Evolutionary conservation across 1,284 basidiomycete species (phyloP).

Genomic region (Heterobasidion parviporum): DNA sequence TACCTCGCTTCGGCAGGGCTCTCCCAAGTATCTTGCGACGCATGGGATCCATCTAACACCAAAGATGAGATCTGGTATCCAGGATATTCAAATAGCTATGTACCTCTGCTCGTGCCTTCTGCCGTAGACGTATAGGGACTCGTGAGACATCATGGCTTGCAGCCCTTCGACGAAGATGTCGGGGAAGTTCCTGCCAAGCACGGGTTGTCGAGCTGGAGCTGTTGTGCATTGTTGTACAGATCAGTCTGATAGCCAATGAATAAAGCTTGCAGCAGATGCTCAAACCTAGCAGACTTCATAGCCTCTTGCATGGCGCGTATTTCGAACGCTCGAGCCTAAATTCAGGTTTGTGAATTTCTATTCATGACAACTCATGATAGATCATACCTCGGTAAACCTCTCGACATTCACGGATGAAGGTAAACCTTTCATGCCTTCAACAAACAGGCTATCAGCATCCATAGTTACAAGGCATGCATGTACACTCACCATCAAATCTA

Average conservation of each 20-base stretch:
- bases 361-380: neutral
- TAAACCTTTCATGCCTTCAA: conserved; percentile 47
- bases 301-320: conserved; percentile 82
- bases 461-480: neutral
- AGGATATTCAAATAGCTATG: neutral
- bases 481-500: conserved; percentile 30
- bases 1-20: conserved; percentile 50
- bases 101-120: conserved; percentile 78
- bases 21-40: conserved; percentile 47
- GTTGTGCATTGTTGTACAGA: neutral
- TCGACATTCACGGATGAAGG: conserved; percentile 80
- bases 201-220: conserved; percentile 58
- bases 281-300: conserved; percentile 72
- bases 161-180: conserved; percentile 82
- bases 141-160: conserved; percentile 89
- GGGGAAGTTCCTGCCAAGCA: conserved; percentile 85
- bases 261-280: neutral
- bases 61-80: neutral
- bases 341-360: neutral
- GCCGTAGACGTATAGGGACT: conserved; percentile 75
- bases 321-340: conserved; percentile 77
- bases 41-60: conserved; percentile 66
- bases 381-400: conserved; percentile 71
- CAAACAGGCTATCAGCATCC: neutral
- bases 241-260: neutral